Conservation (phyloP, 1,284 basidiomycete genomes). For the Pholiota adiposa region DNA sequence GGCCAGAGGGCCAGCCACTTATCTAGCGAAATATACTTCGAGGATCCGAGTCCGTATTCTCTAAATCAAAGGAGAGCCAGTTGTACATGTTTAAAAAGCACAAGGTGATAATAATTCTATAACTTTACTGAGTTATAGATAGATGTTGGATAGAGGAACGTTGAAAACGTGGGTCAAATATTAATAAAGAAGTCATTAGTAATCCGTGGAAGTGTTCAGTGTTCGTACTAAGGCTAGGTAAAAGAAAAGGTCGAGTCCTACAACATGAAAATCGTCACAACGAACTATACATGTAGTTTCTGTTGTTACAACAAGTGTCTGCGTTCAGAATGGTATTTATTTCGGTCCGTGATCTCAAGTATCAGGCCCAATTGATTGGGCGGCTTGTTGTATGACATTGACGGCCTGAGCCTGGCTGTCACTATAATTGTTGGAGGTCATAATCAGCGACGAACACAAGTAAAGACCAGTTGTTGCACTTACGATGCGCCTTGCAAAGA, state of each 20-base stretch:
- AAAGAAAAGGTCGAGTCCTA: not conserved
- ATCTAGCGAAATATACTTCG: too few species aligned
- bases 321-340: not conserved
- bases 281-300: not conserved
- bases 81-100: too few species aligned
- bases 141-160: not conserved
- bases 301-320: constrained; percentile 3
- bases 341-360: not conserved
- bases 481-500: constrained; percentile 41
- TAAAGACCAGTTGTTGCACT: constrained; percentile 8
- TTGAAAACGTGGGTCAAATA: not conserved
- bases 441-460: not conserved
- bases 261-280: not conserved
- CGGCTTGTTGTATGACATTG: constrained; percentile 23
- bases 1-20: too few species aligned
- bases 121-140: not conserved
- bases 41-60: too few species aligned
- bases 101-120: too few species aligned
- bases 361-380: constrained; percentile 24
- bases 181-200: constrained; percentile 11
- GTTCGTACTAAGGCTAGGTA: constrained; percentile 8
- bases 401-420: constrained; percentile 22
- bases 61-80: too few species aligned
- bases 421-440: constrained; percentile 18
- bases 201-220: constrained; percentile 9